Base-by-base conservation (phyloP, 2,329 filamentous ascomycete genomes). In the Domatiomyces globalis region DNA sequence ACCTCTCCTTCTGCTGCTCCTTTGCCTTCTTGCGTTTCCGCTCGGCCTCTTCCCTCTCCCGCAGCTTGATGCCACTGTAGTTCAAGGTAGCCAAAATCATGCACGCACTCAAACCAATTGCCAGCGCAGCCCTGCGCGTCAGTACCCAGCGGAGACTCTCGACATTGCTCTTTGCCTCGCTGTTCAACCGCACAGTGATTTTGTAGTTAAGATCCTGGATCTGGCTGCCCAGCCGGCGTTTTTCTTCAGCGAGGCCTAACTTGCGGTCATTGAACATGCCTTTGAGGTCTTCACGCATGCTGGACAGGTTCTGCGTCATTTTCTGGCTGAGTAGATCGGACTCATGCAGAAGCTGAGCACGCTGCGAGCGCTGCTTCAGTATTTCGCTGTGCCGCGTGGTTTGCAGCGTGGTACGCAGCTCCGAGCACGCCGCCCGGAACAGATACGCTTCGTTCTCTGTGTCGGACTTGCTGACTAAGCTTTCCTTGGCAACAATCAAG, bases 161-260 rank as follows among this genome's bases (percentile, higher is more conserved):
- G 47, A 96, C 89, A 61, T 95, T 86, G 4, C 85, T 90, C 65
- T 90, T 89, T 46, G 85, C 81, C 66, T 96, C 92, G 56, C 87
- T 92, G 66, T 87, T 94, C 44, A 98, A 76, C 43, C 80, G 77
- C 29, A 95, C 87, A 19, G 86, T 94, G 66, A 98, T 96, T 66
- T 94, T 92, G 70, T 96, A 95, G 69, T 90, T 94, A 60, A 96
- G 77, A 71, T 95, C 85, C 73, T 95, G 89, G 56, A 95, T 89
- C 76, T 83, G 83, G 48, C 84, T 85, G 64, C 96, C 90, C 63
- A 86, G 84, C 5, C 76, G 76, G 63, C 88, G 83, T 68, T 95
- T 88, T 66, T 95, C 86, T 67, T 90, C 85, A 50, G 88, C 75
- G 1, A 94, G 88, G 1, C 81, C 79, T 85, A 96, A 94, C 66